Conservation (phyloP, 2,329 filamentous ascomycete species). For the Xylaria sp. region DNA sequence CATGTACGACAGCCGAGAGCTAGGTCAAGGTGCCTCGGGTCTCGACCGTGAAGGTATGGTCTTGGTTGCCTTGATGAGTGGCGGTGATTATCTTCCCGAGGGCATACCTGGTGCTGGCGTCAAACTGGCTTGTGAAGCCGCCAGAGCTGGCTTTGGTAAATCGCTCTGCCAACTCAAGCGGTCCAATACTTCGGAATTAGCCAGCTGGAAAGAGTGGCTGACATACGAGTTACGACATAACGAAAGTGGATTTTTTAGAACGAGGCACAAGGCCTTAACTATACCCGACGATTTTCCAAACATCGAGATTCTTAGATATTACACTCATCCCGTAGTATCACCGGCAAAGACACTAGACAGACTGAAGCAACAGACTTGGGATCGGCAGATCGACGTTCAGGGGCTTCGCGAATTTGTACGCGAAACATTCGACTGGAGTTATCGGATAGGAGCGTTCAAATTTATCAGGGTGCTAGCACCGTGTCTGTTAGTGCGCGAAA, state of each 20-base stretch:
- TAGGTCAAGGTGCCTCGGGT: slow-evolving; percentile 62
- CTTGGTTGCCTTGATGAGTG: slow-evolving; percentile 91
- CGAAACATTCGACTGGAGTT: slow-evolving; percentile 88
- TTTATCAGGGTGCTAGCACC: slow-evolving; percentile 84
- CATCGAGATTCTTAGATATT: slow-evolving; percentile 81
- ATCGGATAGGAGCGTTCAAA: slow-evolving; percentile 81
- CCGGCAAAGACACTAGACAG: slow-evolving; percentile 64
- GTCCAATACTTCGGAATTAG: slow-evolving; percentile 68
- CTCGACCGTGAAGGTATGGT: slow-evolving; percentile 92
- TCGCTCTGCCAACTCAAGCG: slow-evolving; percentile 74
- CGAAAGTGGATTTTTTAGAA: slow-evolving; percentile 81
- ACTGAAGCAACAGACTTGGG: slow-evolving; percentile 69
- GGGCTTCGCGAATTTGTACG: slow-evolving; percentile 78
- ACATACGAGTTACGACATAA: slow-evolving; percentile 84
- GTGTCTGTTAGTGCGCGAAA: slow-evolving; percentile 74
- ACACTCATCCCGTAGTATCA: slow-evolving; percentile 88
- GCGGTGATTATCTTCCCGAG: slow-evolving; percentile 91
- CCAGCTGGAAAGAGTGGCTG: slow-evolving; percentile 77
- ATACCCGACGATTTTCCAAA: slow-evolving; percentile 88
- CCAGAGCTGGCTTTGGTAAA: slow-evolving; percentile 84
- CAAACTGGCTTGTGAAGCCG: slow-evolving; percentile 90
- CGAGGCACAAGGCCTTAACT: slow-evolving; percentile 75
- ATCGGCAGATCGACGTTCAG: slow-evolving; percentile 70
- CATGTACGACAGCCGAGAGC: slow-evolving; percentile 75
- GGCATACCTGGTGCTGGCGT: slow-evolving; percentile 89